Conservation (phyloP, 2,329 filamentous ascomycete species). For the Tothia fuscella region DNA sequence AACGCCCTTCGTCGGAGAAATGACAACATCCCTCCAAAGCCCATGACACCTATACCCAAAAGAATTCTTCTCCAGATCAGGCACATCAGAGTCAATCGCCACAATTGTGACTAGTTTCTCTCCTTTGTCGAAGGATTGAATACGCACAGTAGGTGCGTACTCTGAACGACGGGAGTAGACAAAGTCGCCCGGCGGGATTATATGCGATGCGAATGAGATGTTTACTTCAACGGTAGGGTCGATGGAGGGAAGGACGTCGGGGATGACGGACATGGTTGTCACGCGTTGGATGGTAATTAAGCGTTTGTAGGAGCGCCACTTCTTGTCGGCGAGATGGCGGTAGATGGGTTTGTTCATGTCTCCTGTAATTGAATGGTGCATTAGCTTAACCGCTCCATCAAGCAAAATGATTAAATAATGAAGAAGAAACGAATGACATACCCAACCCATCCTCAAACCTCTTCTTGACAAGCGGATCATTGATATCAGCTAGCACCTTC, state of each 20-base stretch:
- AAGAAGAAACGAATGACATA: conserved; percentile 35
- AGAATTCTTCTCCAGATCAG: conserved; percentile 58
- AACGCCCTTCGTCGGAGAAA: conserved; percentile 48
- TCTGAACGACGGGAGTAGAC: conserved; percentile 66
- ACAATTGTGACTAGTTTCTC: conserved; percentile 73
- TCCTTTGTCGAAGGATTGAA: conserved; percentile 76
- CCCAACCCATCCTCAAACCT: conserved; percentile 84
- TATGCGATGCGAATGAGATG: conserved; percentile 62
- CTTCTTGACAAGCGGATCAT: conserved; percentile 88
- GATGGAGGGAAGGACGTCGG: conserved; percentile 73
- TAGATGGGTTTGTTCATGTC: conserved; percentile 97
- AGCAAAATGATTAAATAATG: too few species aligned
- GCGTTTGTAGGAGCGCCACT: conserved; percentile 78
- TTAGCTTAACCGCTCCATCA: not conserved
- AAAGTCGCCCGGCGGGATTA: conserved; percentile 64
- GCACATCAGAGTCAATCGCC: conserved; percentile 84
- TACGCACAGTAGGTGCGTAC: conserved; percentile 58
- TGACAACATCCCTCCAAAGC: conserved; percentile 61
- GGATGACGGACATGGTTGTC: conserved; percentile 72
- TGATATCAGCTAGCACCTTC: conserved; percentile 87
- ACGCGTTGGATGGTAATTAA: conserved; percentile 76
- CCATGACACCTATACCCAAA: conserved; percentile 81
- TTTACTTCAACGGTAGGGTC: conserved; percentile 69
- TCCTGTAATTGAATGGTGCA: conserved; percentile 44
- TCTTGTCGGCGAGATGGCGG: conserved; percentile 71